These are phyloP conservation scores for Dryas octopetala DNA, from an alignment of 306 rosid genomes.

Conservation along the genomic window DNA sequence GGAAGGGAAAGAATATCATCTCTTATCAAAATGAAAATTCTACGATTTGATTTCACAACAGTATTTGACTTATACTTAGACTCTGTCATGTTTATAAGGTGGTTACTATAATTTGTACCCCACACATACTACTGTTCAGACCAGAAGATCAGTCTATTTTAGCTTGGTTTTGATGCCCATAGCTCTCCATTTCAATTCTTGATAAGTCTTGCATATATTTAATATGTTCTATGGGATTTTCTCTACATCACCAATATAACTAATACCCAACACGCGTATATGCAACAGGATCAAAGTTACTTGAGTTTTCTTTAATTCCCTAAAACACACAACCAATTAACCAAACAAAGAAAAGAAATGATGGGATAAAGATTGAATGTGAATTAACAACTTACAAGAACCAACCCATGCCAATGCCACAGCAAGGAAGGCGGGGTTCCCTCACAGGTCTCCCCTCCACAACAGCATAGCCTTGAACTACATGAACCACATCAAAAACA, in stretches of 20 bases:
- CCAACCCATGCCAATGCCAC: conserved; percentile 84
- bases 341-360: not conserved
- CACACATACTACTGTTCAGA: not conserved
- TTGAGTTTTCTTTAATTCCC: not conserved
- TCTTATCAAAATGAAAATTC: not conserved
- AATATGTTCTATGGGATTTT: not conserved
- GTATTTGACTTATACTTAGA: not conserved
- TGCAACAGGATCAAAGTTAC: not conserved
- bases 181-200: not conserved
- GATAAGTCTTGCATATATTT: too few species aligned
- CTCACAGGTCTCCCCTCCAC: conserved; percentile 53
- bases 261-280: not conserved
- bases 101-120: not conserved
- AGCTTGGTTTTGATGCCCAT: not conserved
- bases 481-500: not conserved
- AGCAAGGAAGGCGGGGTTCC: conserved; percentile 65
- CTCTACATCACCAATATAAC: not conserved
- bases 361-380: not conserved
- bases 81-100: not conserved
- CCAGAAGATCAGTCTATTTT: not conserved
- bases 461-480: conserved; percentile 56
- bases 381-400: conserved; percentile 55
- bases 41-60: not conserved
- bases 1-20: not conserved
- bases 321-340: not conserved